Conservation (phyloP, 495 filamentous ascomycete species). For the Friedmanniomyces simplex region DNA sequence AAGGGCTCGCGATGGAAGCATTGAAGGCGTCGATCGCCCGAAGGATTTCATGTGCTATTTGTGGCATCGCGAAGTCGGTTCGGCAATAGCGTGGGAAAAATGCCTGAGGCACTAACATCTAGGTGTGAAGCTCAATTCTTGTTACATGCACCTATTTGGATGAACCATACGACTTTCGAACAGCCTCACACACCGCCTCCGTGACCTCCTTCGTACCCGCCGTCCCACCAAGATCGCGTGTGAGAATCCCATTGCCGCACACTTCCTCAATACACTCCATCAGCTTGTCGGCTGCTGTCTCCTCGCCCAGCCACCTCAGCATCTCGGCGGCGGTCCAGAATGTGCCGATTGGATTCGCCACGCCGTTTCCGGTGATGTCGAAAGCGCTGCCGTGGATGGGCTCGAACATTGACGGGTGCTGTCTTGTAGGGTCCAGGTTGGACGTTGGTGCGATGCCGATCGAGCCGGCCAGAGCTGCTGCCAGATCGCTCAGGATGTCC, state of each 20-base stretch:
- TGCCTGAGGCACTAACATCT: too few relatives aligned
- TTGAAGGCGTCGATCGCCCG: too few relatives aligned
- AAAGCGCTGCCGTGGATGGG: slow-evolving; percentile 58
- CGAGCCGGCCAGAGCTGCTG: slow-evolving; percentile 33
- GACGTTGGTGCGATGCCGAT: slow-evolving; percentile 42
- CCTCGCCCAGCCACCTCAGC: slow-evolving; percentile 54
- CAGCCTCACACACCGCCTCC: slow-evolving; percentile 45
- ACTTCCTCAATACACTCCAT: slow-evolving; percentile 52
- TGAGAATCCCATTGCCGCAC: slow-evolving; percentile 45
- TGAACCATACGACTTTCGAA: slow-evolving; percentile 6
- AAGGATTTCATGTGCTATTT: too few relatives aligned
- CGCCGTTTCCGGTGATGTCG: slow-evolving; percentile 60
- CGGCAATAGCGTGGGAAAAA: too few relatives aligned
- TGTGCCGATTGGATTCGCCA: slow-evolving; percentile 61
- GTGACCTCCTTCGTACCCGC: slow-evolving; percentile 50
- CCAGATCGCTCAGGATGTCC: slow-evolving; percentile 40
- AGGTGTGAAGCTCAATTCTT: too few relatives aligned
- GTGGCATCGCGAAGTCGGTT: too few relatives aligned
- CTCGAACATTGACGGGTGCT: slow-evolving; percentile 56
- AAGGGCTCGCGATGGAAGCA: too few relatives aligned
- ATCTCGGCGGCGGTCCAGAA: slow-evolving; percentile 63
- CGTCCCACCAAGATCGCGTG: slow-evolving; percentile 48
- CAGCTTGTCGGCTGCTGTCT: slow-evolving; percentile 43
- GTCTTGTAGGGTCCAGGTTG: slow-evolving; percentile 52
- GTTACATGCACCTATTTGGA: too few relatives aligned